These are phyloP conservation scores for Cutaneotrichosporon sp. DNA, from an alignment of 1,284 basidiomycete genomes.

Conservation along the genomic window DNA sequence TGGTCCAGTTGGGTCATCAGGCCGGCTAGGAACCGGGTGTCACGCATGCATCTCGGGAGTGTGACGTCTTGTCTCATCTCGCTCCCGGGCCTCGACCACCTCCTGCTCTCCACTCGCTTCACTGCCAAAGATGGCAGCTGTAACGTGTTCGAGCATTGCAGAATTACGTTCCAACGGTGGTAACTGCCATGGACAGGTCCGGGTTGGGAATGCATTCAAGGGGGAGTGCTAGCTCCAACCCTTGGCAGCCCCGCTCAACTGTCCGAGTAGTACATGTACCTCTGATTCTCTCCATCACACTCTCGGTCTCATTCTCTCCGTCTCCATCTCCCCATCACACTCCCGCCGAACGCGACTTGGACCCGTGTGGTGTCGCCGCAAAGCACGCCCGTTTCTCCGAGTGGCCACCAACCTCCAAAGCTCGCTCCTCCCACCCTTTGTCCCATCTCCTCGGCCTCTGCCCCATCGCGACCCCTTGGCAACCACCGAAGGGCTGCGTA, in stretches of 20 bases:
- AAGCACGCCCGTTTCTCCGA: background rate
- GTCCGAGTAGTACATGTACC: too few species aligned
- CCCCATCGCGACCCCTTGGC: too few species aligned
- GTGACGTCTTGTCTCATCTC: constrained; percentile 1
- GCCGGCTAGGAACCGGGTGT: constrained; percentile 3
- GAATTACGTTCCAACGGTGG: constrained; percentile 4
- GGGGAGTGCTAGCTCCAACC: background rate
- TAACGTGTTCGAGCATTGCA: background rate
- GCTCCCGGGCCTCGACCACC: background rate
- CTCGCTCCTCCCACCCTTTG: background rate
- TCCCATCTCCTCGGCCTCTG: background rate
- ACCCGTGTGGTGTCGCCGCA: background rate
- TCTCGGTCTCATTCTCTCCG: background rate
- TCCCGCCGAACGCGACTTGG: background rate
- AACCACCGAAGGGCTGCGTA: too few species aligned
- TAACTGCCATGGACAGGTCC: constrained; percentile 1
- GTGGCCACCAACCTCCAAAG: background rate
- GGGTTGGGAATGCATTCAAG: constrained; percentile 1
- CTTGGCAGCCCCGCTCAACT: too few species aligned
- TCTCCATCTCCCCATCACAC: background rate
- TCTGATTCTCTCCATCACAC: background rate
- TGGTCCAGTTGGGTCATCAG: background rate
- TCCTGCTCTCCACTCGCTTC: background rate
- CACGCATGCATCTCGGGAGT: constrained; percentile 2
- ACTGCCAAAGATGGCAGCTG: background rate